Percentiles rank a stretch among this genome's conserved stretches.
phyloP scores from a whole-genome alignment of 768 basidiomycete genomes.

The Paxillus rubicundulus region DNA sequence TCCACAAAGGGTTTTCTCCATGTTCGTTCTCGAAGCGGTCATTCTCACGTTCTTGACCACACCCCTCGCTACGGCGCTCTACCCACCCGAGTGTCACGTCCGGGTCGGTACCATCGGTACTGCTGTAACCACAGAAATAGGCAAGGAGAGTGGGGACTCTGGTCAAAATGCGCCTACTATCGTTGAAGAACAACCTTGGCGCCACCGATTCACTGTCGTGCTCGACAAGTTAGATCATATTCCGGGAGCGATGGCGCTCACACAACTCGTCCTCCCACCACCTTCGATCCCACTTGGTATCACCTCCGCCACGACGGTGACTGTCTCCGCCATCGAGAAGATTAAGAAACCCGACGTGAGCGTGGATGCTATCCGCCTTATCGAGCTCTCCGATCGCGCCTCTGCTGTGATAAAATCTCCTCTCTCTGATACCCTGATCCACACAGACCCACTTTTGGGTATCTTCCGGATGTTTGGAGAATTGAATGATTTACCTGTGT shows the following conservation, averaged over 20 bases:
- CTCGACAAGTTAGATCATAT: slow-evolving; percentile 89
- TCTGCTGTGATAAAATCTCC: slow-evolving; percentile 66
- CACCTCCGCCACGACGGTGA: slow-evolving; percentile 11
- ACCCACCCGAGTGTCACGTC: slow-evolving; percentile 60
- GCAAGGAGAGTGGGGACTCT: slow-evolving; percentile 31
- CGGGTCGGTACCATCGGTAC: slow-evolving; percentile 45
- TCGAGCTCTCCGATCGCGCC: slow-evolving; percentile 73
- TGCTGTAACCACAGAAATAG: slow-evolving; percentile 14
- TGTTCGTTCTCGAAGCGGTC: slow-evolving; percentile 89
- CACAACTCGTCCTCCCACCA: slow-evolving; percentile 68
- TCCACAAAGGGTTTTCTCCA: slow-evolving; percentile 76
- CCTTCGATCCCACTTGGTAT: slow-evolving; percentile 4
- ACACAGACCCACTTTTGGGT: slow-evolving; percentile 67
- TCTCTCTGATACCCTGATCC: slow-evolving; percentile 61
- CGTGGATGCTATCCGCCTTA: slow-evolving; percentile 79
- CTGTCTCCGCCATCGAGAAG: slow-evolving; percentile 1
- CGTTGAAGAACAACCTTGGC: slow-evolving; percentile 34
- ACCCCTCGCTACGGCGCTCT: slow-evolving; percentile 63
- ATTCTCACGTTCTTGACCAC: slow-evolving; percentile 85
- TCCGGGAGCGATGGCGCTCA: slow-evolving; percentile 85
- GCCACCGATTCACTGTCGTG: slow-evolving; percentile 74
- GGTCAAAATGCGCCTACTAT: slow-evolving; percentile 7
- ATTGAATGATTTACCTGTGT: slow-evolving; percentile 64
- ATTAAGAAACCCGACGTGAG: slow-evolving; percentile 32
- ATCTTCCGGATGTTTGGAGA: slow-evolving; percentile 78